phyloP scores from a whole-genome alignment of 805 yeast species.

The Ogataea degrootiae region DNA sequence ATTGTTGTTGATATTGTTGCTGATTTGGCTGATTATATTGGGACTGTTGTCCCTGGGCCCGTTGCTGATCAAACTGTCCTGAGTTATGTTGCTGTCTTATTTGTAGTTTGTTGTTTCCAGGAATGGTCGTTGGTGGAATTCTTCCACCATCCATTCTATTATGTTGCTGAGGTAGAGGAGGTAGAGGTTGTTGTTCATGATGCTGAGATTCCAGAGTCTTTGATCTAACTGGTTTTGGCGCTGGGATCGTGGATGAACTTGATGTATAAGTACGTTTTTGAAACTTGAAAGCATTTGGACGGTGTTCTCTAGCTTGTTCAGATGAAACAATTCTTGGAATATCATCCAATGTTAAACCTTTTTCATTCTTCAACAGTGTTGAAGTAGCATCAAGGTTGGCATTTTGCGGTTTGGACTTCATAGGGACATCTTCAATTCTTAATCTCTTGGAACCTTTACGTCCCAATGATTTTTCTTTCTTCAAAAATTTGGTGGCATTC shows the following conservation, averaged over 20 bases:
- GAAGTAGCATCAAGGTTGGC: conserved; percentile 55
- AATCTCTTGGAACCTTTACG: conserved; percentile 27
- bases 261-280: conserved; percentile 41
- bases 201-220: conserved; percentile 10
- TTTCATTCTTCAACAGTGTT: conserved; percentile 70
- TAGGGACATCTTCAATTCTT: conserved; percentile 27
- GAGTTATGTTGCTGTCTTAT: too few relatives aligned
- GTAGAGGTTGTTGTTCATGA: not conserved
- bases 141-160: not conserved
- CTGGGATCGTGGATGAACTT: conserved; percentile 33
- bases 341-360: conserved; percentile 87
- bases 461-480: conserved; percentile 20
- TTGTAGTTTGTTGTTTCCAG: not conserved
- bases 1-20: not conserved
- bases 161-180: not conserved
- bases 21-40: not conserved
- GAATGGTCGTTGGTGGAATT: not conserved
- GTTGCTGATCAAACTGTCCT: too few relatives aligned
- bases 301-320: conserved; percentile 88
- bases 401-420: conserved; percentile 18
- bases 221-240: conserved; percentile 26
- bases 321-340: conserved; percentile 96
- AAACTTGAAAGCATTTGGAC: conserved; percentile 89
- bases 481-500: conserved; percentile 17
- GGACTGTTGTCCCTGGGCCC: too few relatives aligned